A percentile compares a stretch with the other conserved stretches of the same genome.
phyloP scores from a whole-genome alignment of 331 rosid genomes.

The Dryas integrifolia region DNA sequence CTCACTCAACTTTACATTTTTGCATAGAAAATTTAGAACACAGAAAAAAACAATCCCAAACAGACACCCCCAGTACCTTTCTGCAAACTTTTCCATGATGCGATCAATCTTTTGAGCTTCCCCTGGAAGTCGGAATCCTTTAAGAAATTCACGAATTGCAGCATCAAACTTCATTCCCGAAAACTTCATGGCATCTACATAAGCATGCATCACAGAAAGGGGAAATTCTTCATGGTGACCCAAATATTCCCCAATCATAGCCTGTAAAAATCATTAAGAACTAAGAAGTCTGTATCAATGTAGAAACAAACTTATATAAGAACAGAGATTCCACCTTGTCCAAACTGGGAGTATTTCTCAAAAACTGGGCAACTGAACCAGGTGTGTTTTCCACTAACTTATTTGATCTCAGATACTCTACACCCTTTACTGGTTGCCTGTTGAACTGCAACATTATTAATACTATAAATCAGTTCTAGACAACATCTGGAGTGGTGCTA shows the following conservation, averaged over 20 bases:
- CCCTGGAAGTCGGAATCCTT: conserved; percentile 96
- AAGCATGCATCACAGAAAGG: conserved; percentile 95
- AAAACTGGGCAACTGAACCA: conserved; percentile 87
- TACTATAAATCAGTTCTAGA: conserved; percentile 44
- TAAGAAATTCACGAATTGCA: conserved; percentile 96
- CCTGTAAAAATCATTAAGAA: conserved; percentile 48
- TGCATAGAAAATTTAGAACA: not conserved
- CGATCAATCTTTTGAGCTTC: conserved; percentile 99
- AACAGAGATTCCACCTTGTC: conserved; percentile 67
- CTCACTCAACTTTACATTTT: not conserved
- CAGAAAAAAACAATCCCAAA: conserved; percentile 1
- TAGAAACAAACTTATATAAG: conserved; percentile 25
- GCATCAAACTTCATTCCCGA: conserved; percentile 85
- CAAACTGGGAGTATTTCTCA: conserved; percentile 75
- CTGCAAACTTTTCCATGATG: conserved; percentile 98
- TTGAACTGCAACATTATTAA: conserved; percentile 72
- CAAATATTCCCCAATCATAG: conserved; percentile 89
- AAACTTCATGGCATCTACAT: conserved; percentile 87
- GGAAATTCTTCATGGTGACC: conserved; percentile 99
- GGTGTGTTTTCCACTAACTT: conserved; percentile 85
- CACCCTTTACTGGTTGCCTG: conserved; percentile 82
- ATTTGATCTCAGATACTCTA: conserved; percentile 77
- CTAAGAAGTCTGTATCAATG: conserved; percentile 29
- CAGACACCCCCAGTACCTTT: conserved; percentile 51
- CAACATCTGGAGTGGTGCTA: conserved; percentile 23